phyloP scores from a whole-genome alignment of 2,329 filamentous ascomycete species.

The Exutisphaerella laricina region DNA sequence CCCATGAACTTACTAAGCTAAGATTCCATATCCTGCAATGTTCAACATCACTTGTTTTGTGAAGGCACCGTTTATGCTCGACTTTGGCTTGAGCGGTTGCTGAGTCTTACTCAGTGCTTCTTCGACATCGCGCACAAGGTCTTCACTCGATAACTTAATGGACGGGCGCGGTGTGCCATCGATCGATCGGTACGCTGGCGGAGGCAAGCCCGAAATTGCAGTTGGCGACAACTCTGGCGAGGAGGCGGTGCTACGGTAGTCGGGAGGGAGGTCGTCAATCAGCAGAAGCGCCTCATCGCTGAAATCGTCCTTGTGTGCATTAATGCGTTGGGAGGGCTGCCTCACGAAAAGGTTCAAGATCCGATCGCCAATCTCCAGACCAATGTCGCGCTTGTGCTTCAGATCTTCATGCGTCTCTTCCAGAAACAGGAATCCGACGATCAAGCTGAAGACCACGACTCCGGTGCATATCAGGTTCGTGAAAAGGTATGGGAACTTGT shows the following conservation, averaged over 20 bases:
- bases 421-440: conserved; percentile 76
- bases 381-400: conserved; percentile 69
- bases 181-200: conserved; percentile 31
- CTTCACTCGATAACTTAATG: conserved; percentile 11
- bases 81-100: conserved; percentile 17
- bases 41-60: conserved; percentile 80
- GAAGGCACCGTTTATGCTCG: conserved; percentile 58
- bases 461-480: conserved; percentile 84
- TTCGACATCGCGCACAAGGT: conserved; percentile 22
- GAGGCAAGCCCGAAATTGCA: conserved; percentile 24
- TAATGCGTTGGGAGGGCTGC: conserved; percentile 24
- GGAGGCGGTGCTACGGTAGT: conserved; percentile 57
- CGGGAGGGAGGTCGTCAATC: conserved; percentile 60
- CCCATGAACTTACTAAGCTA: conserved; percentile 73
- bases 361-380: conserved; percentile 69
- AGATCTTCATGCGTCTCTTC: conserved; percentile 89
- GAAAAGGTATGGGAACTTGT: conserved; percentile 80
- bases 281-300: conserved; percentile 58
- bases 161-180: conserved; percentile 27
- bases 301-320: conserved; percentile 41
- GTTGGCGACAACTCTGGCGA: conserved; percentile 45
- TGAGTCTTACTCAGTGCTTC: conserved; percentile 29
- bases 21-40: conserved; percentile 82
- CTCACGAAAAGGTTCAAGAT: conserved; percentile 41
- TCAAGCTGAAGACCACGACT: conserved; percentile 70